These are phyloP conservation scores for Colletotrichum sojae DNA, from an alignment of 2,329 filamentous ascomycete species.

Conservation along the genomic window DNA sequence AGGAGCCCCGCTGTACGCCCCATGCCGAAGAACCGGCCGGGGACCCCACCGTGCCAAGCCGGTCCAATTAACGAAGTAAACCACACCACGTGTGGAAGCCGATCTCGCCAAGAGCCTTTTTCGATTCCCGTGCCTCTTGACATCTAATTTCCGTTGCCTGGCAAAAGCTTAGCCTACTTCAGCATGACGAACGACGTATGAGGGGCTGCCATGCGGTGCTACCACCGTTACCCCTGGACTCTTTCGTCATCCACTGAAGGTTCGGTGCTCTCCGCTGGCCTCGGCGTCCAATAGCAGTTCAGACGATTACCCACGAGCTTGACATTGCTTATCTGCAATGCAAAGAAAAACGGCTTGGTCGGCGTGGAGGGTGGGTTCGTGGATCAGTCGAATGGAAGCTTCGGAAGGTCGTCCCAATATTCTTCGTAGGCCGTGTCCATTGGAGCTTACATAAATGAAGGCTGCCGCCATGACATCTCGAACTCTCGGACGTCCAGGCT, in stretches of 20 bases:
- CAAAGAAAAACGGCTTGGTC: neutral
- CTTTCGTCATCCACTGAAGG: conserved; percentile 17
- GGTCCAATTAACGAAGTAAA: conserved; percentile 15
- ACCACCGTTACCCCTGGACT: neutral
- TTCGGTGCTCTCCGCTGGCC: neutral
- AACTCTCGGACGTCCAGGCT: accelerated
- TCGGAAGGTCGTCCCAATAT: neutral
- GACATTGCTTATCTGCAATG: conserved; percentile 2
- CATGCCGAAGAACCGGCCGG: conserved; percentile 19
- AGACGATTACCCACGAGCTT: conserved; percentile 34
- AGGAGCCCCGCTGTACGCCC: neutral
- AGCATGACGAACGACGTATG: neutral
- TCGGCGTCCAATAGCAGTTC: conserved; percentile 16
- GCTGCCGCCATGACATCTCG: too few species aligned
- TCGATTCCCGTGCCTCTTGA: neutral
- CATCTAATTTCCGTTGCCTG: conserved; percentile 10
- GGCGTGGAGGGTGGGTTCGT: neutral
- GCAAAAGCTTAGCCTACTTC: neutral
- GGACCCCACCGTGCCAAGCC: conserved; percentile 5
- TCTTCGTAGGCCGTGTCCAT: neutral
- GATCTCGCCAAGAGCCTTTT: neutral
- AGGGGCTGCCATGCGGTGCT: neutral
- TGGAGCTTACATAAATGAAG: neutral
- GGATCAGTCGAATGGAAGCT: neutral
- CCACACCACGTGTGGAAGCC: neutral